Base-by-base conservation (phyloP, 106 monocot genomes). In the Amphibolis antarctica region DNA sequence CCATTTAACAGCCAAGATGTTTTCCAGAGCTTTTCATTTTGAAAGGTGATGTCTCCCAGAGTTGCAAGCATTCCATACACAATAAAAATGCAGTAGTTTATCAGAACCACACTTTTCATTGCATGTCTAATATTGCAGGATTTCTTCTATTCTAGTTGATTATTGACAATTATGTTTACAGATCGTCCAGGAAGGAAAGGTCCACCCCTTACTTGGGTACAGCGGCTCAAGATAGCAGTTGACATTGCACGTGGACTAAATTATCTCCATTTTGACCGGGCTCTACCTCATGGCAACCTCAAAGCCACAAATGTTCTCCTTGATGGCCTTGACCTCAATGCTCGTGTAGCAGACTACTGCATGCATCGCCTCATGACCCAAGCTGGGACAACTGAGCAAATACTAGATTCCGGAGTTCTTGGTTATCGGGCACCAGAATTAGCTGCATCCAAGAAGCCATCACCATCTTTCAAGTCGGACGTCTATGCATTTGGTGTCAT, bases 371-470 rank as follows among this genome's bases (percentile, higher is more conserved):
- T 91, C 59, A 70, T 91, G 80, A 83, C 63, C 19, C 73, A 86
- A 19, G 67, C 70, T 0, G 91, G 91, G 19, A 86, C 80, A 86
- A 83, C 91, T 10, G 91, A 91, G n/a, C 86, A 86, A 55, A 86
- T 91, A 20, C 48, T 91, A 12, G 86, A 91, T 53, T 80, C 91
- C 0, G 86, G 91, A 3, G 91, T 86, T 36, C 81, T 91, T 23
- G 91, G 91, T 1, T 91, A 91, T 48, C 68, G 85, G 0, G 86
- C 91, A 19, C 91, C 91, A 0, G 91, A 91, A 51, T 91, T 91
- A 27, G 78, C 80, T 12, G 78, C 66, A 66, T 81, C 91, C 17
- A 76, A 45, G 46, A 91, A 86, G 75, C 91, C 86, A 6, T 86
- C 83, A 63, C 86, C 91, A 14, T 86, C 91, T 1, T 27, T 91